phyloP scores from a whole-genome alignment of 1,284 basidiomycete species.

The Cryptococcus sp. region DNA sequence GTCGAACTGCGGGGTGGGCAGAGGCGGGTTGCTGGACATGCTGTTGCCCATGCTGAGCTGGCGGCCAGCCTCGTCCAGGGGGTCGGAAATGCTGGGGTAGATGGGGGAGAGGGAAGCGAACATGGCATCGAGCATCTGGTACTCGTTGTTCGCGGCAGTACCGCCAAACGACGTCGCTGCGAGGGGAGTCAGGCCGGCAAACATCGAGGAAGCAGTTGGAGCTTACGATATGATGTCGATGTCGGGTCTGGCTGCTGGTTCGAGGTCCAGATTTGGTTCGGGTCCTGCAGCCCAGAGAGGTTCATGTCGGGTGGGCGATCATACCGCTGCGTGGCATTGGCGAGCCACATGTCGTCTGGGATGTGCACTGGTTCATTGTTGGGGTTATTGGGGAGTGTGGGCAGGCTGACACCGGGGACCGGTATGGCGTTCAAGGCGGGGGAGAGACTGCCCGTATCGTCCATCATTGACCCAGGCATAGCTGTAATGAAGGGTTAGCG shows the following conservation, averaged over 20 bases:
- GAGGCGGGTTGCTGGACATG: constrained; percentile 1
- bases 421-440: too few relatives aligned
- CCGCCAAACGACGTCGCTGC: constrained; percentile 6
- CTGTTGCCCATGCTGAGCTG: constrained; percentile 9
- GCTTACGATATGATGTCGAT: neutral
- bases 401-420: neutral
- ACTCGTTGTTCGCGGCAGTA: constrained; percentile 27
- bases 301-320: neutral
- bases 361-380: constrained; percentile 6
- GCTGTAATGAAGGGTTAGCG: too few relatives aligned
- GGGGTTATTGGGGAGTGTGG: constrained; percentile 1
- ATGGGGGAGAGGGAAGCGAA: constrained; percentile 41
- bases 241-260: neutral
- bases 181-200: neutral
- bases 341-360: constrained; percentile 30
- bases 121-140: constrained; percentile 46
- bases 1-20: constrained; percentile 5
- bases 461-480: too few relatives aligned
- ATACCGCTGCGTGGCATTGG: constrained; percentile 11
- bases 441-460: too few relatives aligned
- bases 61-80: constrained; percentile 17
- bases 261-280: neutral
- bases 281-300: neutral
- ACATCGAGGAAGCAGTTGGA: neutral
- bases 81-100: constrained; percentile 20